Evolutionary conservation across 768 basidiomycete genomes (phyloP), one percentile per base, ranked within the genome.

Genomic region (Leccinum olivaceopallidum): DNA sequence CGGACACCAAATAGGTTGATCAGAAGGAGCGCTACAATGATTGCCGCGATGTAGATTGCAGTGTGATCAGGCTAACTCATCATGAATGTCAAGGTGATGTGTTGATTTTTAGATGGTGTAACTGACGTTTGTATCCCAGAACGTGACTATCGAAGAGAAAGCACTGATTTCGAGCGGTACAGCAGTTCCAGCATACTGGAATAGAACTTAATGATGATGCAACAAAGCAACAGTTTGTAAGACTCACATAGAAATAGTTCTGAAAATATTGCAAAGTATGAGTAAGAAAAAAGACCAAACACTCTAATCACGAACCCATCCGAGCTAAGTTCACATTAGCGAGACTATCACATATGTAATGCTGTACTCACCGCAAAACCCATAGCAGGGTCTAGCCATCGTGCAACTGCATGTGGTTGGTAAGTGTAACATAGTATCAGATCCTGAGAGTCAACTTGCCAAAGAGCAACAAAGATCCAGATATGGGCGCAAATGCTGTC

Each of bases 151-250:
- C 20, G 82, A 71, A n/a, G 80, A 71, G 7, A 80, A 77, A 2
- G 84, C 84, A 22, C 79, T 79, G 44, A 85, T 76, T 65, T 84
- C 83, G 22, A 81, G 78, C 3, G 81, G 80, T 16, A 82, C 66
- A 5, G 80, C 77, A 62, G 79, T 80, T n/a, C 59, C 66, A 42
- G 55, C n/a, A 58, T 52, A 64, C 68, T 70, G 5, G 20, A 22
- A 3, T 26, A 53, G 6, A 12, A 14, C 3, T 63, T 8, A 59
- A 57, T 7, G 26, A 4, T 10, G 6, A 56, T 12, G 10, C 12
- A 24, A 58, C 18, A 18, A 37, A 54, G 13, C 1, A 3, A n/a
- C 1, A 30, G 28, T 30, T 30, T n/a, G 13, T 16, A n/a, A 36
- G 18, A 65, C 69, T 34, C 32, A 73, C 75, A 49, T 71, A 72